Conservation (phyloP, 2,329 filamentous ascomycete genomes). For the Aureobasidium sp. region DNA sequence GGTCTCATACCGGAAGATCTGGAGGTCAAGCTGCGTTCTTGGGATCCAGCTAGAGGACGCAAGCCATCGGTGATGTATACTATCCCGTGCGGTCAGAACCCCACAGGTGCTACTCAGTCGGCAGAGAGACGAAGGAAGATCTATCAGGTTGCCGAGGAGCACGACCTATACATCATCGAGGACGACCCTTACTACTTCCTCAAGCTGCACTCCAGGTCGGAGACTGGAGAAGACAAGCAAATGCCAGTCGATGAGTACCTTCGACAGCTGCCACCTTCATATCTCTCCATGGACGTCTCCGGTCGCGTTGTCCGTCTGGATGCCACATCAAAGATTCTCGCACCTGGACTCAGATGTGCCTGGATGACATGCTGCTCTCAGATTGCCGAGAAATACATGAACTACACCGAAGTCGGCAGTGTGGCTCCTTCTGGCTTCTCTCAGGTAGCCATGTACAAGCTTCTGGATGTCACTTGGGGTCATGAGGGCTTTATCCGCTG, state of each 20-base stretch:
- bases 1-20: slow-evolving; percentile 25
- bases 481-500: slow-evolving; percentile 28
- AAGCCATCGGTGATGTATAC: slow-evolving; percentile 27
- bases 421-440: slow-evolving; percentile 24
- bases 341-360: slow-evolving; percentile 27
- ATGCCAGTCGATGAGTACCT: slow-evolving; percentile 3
- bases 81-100: slow-evolving; percentile 28
- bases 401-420: slow-evolving; percentile 22
- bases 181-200: slow-evolving; percentile 29
- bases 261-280: slow-evolving; percentile 21
- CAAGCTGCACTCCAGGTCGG: slow-evolving; percentile 14
- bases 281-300: slow-evolving; percentile 29
- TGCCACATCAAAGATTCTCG: slow-evolving; percentile 29
- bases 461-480: slow-evolving; percentile 29
- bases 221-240: background rate
- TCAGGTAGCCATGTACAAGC: slow-evolving; percentile 28
- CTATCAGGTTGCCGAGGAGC: slow-evolving; percentile 23
- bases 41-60: slow-evolving; percentile 22
- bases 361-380: slow-evolving; percentile 28
- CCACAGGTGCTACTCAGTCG: slow-evolving; percentile 25
- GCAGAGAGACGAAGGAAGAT: slow-evolving; percentile 22
- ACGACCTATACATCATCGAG: slow-evolving; percentile 27
- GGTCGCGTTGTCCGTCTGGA: slow-evolving; percentile 30
- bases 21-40: slow-evolving; percentile 21
- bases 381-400: slow-evolving; percentile 25